phyloP scores from a whole-genome alignment of 1,284 basidiomycete species.

The Ustilago cynodontis region DNA sequence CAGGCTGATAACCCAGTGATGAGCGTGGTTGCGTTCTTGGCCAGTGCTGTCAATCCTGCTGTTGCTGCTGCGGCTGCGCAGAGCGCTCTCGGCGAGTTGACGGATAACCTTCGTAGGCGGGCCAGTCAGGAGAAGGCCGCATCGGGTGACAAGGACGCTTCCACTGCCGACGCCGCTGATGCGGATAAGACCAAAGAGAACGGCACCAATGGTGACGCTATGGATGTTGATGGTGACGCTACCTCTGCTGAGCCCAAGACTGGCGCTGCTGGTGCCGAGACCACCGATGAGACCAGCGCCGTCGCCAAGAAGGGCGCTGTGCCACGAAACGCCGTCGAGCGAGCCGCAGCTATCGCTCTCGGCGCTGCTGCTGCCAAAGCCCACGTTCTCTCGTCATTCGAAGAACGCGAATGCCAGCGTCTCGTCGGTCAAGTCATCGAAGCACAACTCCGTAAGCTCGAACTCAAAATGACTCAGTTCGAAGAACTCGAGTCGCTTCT shows the following conservation, averaged over 20 bases:
- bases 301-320: slow-evolving; percentile 44
- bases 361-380: slow-evolving; percentile 91
- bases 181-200: slow-evolving; percentile 27
- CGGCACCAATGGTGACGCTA: slow-evolving; percentile 71
- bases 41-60: slow-evolving; percentile 88
- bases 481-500: slow-evolving; percentile 66
- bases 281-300: neutral
- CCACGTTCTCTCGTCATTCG: slow-evolving; percentile 82
- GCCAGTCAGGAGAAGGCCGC: slow-evolving; percentile 35
- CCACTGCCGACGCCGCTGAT: slow-evolving; percentile 11
- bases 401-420: slow-evolving; percentile 83
- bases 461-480: slow-evolving; percentile 72
- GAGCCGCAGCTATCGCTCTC: slow-evolving; percentile 72
- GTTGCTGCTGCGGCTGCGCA: slow-evolving; percentile 95
- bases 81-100: slow-evolving; percentile 79
- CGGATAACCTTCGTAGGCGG: slow-evolving; percentile 60
- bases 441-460: slow-evolving; percentile 90
- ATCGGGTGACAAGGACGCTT: slow-evolving; percentile 13
- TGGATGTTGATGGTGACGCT: slow-evolving; percentile 57
- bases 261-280: slow-evolving; percentile 12
- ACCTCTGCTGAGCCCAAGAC: slow-evolving; percentile 29
- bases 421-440: slow-evolving; percentile 88
- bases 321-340: slow-evolving; percentile 62
- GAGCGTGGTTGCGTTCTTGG: slow-evolving; percentile 97
- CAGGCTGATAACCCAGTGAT: slow-evolving; percentile 97